Conservation (phyloP, 257 asterid species). For the Salvia rosmarinus region DNA sequence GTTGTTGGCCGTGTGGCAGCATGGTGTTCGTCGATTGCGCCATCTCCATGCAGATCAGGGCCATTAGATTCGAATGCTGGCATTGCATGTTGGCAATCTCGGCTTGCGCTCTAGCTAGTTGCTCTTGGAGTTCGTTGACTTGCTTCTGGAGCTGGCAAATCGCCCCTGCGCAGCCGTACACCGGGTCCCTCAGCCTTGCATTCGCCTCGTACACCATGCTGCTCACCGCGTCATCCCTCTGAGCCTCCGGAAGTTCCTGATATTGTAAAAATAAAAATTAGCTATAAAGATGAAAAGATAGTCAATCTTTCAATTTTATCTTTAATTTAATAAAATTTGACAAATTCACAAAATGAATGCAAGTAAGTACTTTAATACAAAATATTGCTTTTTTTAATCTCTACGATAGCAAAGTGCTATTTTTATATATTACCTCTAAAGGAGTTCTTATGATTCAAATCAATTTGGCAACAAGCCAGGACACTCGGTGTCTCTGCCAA, state of each 20-base stretch:
- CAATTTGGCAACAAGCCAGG: not conserved
- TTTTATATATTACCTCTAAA: too few species aligned
- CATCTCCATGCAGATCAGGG: conserved; percentile 64
- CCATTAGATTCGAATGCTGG: conserved; percentile 72
- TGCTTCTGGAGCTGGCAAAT: conserved; percentile 76
- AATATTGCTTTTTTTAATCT: too few species aligned
- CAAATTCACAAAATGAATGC: too few species aligned
- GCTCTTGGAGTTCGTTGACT: conserved; percentile 69
- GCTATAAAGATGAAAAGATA: too few species aligned
- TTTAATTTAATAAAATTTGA: too few species aligned
- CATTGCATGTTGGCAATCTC: conserved; percentile 67
- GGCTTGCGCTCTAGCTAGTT: conserved; percentile 71
- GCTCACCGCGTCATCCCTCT: conserved; percentile 76
- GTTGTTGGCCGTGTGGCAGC: conserved; percentile 37
- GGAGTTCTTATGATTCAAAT: too few species aligned
- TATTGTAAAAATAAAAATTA: too few species aligned
- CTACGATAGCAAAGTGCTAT: too few species aligned
- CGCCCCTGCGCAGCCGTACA: conserved; percentile 80
- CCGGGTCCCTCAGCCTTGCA: conserved; percentile 76
- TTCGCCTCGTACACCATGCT: conserved; percentile 89
- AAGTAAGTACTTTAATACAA: too few species aligned
- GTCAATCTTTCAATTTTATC: too few species aligned
- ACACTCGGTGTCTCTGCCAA: not conserved
- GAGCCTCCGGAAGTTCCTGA: conserved; percentile 63
- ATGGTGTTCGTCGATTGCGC: conserved; percentile 36